Evolutionary conservation across 805 yeast species (phyloP).

Genomic region (Candida krabiensis): DNA sequence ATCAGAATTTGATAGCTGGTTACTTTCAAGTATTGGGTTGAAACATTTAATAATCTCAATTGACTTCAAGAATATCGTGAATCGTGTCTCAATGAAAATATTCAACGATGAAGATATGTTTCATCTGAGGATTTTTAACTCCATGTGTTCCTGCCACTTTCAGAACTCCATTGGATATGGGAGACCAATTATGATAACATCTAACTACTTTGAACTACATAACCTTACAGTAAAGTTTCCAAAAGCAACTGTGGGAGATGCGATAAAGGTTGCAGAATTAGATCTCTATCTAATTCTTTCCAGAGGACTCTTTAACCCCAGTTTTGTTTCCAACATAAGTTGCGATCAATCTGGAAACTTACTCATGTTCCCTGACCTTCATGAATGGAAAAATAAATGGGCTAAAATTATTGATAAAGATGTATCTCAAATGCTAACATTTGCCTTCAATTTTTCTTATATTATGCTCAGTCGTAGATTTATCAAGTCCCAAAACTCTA

Average conservation of each 20-base stretch:
- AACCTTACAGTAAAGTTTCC: constrained; percentile 47
- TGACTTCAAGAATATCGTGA: constrained; percentile 42
- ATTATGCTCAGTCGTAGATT: constrained; percentile 40
- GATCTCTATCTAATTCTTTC: constrained; percentile 36
- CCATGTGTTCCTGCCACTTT: constrained; percentile 51
- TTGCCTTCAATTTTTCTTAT: constrained; percentile 49
- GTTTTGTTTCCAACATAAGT: constrained; percentile 1
- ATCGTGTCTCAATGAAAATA: constrained; percentile 31
- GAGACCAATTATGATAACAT: constrained; percentile 41
- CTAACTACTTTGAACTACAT: constrained; percentile 42
- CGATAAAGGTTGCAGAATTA: constrained; percentile 51
- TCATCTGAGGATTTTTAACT: constrained; percentile 54
- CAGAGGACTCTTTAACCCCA: constrained; percentile 12
- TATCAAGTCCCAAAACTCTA: constrained; percentile 17
- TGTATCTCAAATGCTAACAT: constrained; percentile 46
- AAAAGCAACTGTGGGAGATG: constrained; percentile 52
- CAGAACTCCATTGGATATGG: constrained; percentile 53
- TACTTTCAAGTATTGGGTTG: constrained; percentile 51
- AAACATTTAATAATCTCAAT: constrained; percentile 48
- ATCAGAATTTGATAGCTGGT: constrained; percentile 51
- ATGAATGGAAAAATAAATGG: constrained; percentile 50
- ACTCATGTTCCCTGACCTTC: constrained; percentile 35
- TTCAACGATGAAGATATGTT: constrained; percentile 43
- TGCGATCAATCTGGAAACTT: constrained; percentile 14
- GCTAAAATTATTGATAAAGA: constrained; percentile 45